phyloP scores from a whole-genome alignment of 768 basidiomycete species.

The Calocera cornea region DNA sequence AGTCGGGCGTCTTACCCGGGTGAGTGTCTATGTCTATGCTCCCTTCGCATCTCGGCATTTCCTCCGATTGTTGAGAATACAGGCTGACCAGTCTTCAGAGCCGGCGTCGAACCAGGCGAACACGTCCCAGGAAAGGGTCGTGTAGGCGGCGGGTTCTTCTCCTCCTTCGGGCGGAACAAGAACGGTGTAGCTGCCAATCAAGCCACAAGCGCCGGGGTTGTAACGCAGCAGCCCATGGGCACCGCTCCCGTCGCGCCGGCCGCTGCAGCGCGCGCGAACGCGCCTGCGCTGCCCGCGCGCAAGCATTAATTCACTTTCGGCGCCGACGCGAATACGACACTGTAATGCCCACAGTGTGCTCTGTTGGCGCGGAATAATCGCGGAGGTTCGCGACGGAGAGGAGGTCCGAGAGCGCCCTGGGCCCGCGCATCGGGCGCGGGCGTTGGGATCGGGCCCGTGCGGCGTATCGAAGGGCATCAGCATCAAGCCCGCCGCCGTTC shows the following conservation, averaged over 20 bases:
- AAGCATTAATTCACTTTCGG: background rate
- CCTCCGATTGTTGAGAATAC: background rate
- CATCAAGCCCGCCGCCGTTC: too few species aligned
- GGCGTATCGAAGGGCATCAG: too few species aligned
- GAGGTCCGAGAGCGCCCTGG: too few species aligned
- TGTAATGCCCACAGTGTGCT: too few species aligned
- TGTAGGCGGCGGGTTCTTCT: background rate
- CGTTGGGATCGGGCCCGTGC: too few species aligned
- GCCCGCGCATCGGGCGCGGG: too few species aligned
- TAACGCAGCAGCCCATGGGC: background rate
- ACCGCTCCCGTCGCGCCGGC: background rate
- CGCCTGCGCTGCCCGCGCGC: background rate
- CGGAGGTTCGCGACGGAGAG: too few species aligned
- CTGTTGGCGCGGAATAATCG: too few species aligned
- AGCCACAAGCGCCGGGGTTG: too few species aligned
- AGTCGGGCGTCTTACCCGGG: background rate
- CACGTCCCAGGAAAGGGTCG: background rate
- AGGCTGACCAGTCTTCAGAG: background rate
- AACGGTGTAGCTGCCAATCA: too few species aligned
- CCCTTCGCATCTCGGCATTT: too few species aligned
- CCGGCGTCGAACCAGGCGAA: constrained; percentile 1
- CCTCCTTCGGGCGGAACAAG: background rate
- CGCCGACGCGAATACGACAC: background rate
- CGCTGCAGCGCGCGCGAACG: background rate
- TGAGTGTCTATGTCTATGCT: background rate